Evolutionary conservation across 2,329 filamentous ascomycete genomes (phyloP), one percentile per base, ranked within the genome.

Genomic region (Leptographium radiaticola): DNA sequence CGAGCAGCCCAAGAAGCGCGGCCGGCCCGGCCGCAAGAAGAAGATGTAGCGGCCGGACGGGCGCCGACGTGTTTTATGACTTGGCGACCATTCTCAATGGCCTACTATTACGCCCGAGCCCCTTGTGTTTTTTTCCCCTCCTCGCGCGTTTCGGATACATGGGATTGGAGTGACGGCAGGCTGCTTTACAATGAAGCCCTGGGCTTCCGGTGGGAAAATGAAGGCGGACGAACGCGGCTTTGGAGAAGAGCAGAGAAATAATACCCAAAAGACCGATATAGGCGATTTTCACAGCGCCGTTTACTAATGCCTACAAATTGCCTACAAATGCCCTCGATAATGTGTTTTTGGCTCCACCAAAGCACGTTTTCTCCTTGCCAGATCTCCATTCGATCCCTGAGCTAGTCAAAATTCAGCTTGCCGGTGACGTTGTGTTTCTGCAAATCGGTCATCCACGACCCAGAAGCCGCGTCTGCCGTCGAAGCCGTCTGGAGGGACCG

Each of bases 21-120:
- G 59, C 31, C 59, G 66, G 62, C 43, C 60, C 67, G 53, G 71
- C 68, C 40, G 72, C 31, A 76, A 74, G 65, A 79, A 75, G 71
- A 79, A 76, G 67, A 66, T 57, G 0, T 59, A 62, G 25, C 25
- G 25, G 25, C 25, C 5, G 25, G 25, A 31, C 25, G 43, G 13
- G 20, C 20, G 18, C 5, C 25, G 43, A 20, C 10, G 43, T 45
- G 20, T 43, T 40, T n/a, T n/a, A 4, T 15, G n/a, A 18, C 12
- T 20, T 20, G 25, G 25, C 25, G 25, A 9, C 10, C 42, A 4
- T 20, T 42, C n/a, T 18, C 16, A 18, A 18, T 20, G 6, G n/a
- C n/a, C 5, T n/a, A n/a, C 18, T 20, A 16, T 25, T 25, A 25
- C 18, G 42, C 15, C 42, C 25, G 42, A 20, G 42, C 18, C 9